A percentile compares a stretch with the other conserved stretches of the same genome.
Evolutionary conservation across 176 grass and related monocot species (phyloP).

Genomic region (Aegilops umbellulata): DNA sequence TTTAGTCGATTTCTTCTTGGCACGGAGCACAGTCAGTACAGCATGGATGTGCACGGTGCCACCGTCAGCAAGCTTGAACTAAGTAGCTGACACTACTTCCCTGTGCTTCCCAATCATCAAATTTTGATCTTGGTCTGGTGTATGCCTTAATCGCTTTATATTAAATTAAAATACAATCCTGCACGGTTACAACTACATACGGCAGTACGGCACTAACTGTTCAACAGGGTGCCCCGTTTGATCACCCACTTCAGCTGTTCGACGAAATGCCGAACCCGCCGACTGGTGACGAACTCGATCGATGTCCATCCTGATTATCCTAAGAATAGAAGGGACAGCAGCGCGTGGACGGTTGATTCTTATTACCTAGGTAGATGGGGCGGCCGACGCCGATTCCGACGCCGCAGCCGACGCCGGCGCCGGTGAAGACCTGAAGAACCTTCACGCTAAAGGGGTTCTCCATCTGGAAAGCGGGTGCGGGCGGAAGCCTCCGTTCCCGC

Average conservation of each 20-base stretch:
- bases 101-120: neutral
- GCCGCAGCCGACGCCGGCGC: constrained; percentile 82
- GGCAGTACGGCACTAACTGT: neutral
- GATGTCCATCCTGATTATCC: neutral
- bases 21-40: neutral
- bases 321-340: neutral
- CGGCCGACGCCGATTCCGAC: constrained; percentile 76
- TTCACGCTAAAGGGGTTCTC: constrained; percentile 92
- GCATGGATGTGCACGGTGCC: neutral
- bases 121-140: neutral
- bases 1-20: neutral
- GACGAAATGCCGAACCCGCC: neutral
- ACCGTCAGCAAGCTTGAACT: constrained; percentile 1
- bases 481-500: constrained; percentile 43
- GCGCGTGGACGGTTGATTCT: neutral
- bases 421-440: constrained; percentile 83
- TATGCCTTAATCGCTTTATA: neutral
- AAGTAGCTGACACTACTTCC: neutral
- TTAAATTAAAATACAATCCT: neutral
- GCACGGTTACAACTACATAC: neutral
- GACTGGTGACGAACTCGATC: neutral
- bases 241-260: neutral
- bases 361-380: constrained; percentile 76
- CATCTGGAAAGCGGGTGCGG: constrained; percentile 36
- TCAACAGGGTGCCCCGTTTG: constrained; percentile 16